Conservation (phyloP, 768 basidiomycete genomes). For the Panus rudis region DNA sequence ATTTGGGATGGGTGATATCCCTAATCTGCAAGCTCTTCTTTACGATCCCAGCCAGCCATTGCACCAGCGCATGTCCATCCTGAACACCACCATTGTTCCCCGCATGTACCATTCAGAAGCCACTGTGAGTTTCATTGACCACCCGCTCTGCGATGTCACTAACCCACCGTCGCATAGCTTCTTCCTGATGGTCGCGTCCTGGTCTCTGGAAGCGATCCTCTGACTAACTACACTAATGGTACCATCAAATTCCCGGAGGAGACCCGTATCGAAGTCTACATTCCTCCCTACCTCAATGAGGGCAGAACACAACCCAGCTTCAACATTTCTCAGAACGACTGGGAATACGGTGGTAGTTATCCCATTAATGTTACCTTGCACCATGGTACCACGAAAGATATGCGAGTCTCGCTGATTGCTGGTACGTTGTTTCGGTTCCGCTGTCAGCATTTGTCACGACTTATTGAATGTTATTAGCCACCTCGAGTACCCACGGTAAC, state of each 20-base stretch:
- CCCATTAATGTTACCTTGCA: slow-evolving; percentile 39
- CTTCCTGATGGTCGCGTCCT: slow-evolving; percentile 71
- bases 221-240: slow-evolving; percentile 37
- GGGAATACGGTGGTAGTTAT: slow-evolving; percentile 50
- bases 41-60: slow-evolving; percentile 62
- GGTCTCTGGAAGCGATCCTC: slow-evolving; percentile 70
- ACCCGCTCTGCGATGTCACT: background rate
- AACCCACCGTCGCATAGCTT: slow-evolving; percentile 23
- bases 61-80: slow-evolving; percentile 57
- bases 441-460: background rate
- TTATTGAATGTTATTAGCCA: slow-evolving; percentile 33
- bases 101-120: slow-evolving; percentile 78
- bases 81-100: slow-evolving; percentile 61
- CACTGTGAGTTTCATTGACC: slow-evolving; percentile 25
- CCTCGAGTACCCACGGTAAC: slow-evolving; percentile 74
- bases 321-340: slow-evolving; percentile 52
- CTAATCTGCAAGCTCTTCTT: slow-evolving; percentile 57
- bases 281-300: slow-evolving; percentile 76
- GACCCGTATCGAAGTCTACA: slow-evolving; percentile 73
- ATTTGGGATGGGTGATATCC: slow-evolving; percentile 60
- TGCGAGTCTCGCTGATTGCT: slow-evolving; percentile 61
- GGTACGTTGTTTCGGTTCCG: slow-evolving; percentile 32
- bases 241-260: slow-evolving; percentile 58
- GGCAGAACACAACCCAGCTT: slow-evolving; percentile 58
- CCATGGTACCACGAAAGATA: slow-evolving; percentile 34